A percentile compares a stretch with the other conserved stretches of the same genome.
phyloP scores from a whole-genome alignment of 1,284 basidiomycete genomes.

The Flammula alnicola region DNA sequence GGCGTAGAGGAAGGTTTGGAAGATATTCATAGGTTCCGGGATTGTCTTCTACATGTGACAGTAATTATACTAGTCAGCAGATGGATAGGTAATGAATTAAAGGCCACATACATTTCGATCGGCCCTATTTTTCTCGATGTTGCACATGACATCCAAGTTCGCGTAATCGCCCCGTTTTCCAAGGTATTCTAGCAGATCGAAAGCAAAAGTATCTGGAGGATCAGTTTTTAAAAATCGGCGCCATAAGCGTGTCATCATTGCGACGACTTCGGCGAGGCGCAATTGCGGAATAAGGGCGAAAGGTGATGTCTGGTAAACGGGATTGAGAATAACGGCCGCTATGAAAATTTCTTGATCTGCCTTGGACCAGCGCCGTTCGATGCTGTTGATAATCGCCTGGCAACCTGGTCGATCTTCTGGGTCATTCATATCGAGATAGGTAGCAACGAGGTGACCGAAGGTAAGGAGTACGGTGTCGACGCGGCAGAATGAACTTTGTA shows the following conservation, averaged over 20 bases:
- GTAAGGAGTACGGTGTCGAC: constrained; percentile 42
- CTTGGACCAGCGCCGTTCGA: constrained; percentile 44
- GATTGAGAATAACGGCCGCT: constrained; percentile 36
- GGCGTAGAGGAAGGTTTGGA: background rate
- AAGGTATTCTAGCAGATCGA: too few relatives aligned
- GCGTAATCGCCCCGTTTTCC: too few relatives aligned
- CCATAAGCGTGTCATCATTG: background rate
- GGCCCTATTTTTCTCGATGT: too few relatives aligned
- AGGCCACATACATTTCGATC: background rate
- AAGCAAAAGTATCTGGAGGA: background rate
- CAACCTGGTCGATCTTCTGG: constrained; percentile 20
- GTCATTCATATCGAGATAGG: constrained; percentile 23
- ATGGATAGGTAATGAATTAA: background rate
- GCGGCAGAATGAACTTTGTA: constrained; percentile 37
- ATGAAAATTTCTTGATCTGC: constrained; percentile 43
- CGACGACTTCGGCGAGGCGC: background rate
- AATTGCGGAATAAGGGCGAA: too few relatives aligned
- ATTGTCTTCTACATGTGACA: background rate
- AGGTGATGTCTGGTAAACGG: constrained; percentile 12
- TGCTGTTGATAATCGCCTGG: constrained; percentile 34
- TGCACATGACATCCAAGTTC: too few relatives aligned
- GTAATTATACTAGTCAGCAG: background rate
- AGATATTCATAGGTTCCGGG: constrained; percentile 1
- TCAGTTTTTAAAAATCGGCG: background rate
- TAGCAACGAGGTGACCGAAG: constrained; percentile 34